Evolutionary conservation across 106 monocot genomes (phyloP), one percentile per base, ranked within the genome.

Genomic region (Allium cepa): DNA sequence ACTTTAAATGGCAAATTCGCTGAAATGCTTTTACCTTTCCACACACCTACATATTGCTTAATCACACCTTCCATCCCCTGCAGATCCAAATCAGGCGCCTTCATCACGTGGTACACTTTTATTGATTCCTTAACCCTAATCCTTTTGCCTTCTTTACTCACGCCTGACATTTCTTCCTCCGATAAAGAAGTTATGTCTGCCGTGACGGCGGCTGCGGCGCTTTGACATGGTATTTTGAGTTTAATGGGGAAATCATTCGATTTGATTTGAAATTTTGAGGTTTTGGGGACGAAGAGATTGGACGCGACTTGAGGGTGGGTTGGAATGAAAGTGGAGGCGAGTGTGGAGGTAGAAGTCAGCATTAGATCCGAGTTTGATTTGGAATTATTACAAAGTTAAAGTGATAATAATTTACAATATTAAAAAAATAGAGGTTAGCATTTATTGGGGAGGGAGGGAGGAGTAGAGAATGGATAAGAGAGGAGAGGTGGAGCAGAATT

Each of bases 1-100:
- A 91, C 83, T 67, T 83, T 90, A 74, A 81, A 95, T 3, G 94
- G 94, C 22, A 95, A 68, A 57, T 88, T 95, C 36, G 94, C 87
- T 4, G 94, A 90, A 60, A 95, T 85, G 17, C 75, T 66, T 51
- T 83, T 90, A 69, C 90, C 94, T 69, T 94, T 94, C 83, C 83
- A 90, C 7, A 94, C 9, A 70, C 77, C 81, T 1, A 79, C 87
- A 75, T 94, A 94, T 77, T 90, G 90, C 90, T 94, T 94, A 69
- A 94, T 77, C 27, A 52, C 75, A 46, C 94, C 94, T 50, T 85
- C 87, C 85, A 87, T 59, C 11, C 94, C 94, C 12, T 69, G 17
- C 52, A 94, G 77, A 56, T 90, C 85, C 59, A 94, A 55, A 50
- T 85, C 94, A 50, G 90, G 85, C 17, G 75, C 83, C 66, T 88